Base-by-base conservation (phyloP, 148 eudicot genomes). In the Fallopia convolvulus region DNA sequence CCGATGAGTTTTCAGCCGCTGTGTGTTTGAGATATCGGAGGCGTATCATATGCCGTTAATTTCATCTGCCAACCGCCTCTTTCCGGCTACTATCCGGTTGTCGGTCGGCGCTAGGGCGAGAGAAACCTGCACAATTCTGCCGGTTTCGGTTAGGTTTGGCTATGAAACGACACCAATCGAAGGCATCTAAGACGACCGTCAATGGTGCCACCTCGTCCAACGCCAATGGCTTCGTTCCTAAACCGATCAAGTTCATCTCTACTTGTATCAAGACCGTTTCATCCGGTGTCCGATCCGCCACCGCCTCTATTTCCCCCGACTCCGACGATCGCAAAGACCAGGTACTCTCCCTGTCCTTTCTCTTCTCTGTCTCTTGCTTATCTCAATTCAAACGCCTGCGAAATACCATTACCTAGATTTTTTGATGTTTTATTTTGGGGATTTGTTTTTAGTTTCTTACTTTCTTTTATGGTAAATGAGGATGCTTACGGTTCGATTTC, bases 261-360 rank as follows among this genome's bases (percentile, higher is more conserved):
- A 89, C 97, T 68, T 95, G 97, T 68, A 84, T 95, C 79, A 95
- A 86, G 46, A 91, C 97, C 46, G 99, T 92, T 58, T 93, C 99
- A 58, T 83, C 97, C 47, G 93, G 93, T 88, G 97, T 95, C 18
- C 88, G 96, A 76, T 92, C 94, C 26, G 97, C 97, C 49, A 84
- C 89, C 74, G 94, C 92, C 17, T 87, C 99, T 26, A 92, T 92
- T 73, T 70, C 74, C 23, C 40, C 42, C 42, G 76, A 91, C 76
- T 55, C 87, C 21, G 87, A 86, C 56, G 94, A 77, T 21, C 84
- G 72, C 68, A 95, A 90, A 77, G 97, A 92, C 85, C 99, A 93
- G 99, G 99, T 95, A 41, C 32, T 58, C 39, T 66, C 40, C 13
- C 42, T 36, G 13, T 33, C 14, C 39, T 65, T 63, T 65, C 41